These are phyloP conservation scores for Urostyla sp. DNA, from an alignment of 73 alveolate species.

Conservation along the genomic window DNA sequence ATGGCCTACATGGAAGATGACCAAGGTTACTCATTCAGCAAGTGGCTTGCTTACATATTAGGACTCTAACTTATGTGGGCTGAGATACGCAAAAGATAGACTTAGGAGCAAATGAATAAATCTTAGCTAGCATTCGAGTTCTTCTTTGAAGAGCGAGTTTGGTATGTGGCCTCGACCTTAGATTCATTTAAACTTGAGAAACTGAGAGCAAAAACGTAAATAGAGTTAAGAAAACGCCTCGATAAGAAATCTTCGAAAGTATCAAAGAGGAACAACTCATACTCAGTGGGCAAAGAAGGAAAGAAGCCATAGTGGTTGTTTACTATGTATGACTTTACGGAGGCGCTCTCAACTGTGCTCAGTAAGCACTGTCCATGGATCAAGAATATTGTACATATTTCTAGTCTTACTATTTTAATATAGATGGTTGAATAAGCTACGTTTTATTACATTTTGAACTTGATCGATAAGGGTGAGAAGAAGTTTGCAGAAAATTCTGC, in stretches of 20 bases:
- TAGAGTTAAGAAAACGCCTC: background rate
- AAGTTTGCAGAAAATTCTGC: background rate
- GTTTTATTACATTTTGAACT: slow-evolving; percentile 22
- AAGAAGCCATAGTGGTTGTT: background rate
- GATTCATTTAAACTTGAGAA: slow-evolving; percentile 1
- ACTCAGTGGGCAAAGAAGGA: slow-evolving; percentile 15
- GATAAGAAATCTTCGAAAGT: background rate
- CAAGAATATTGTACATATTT: background rate
- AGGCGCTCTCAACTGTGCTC: slow-evolving; percentile 11
- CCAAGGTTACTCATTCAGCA: slow-evolving; percentile 2
- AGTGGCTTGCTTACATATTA: slow-evolving; percentile 44
- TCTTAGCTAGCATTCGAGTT: slow-evolving; percentile 30
- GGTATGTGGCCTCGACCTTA: slow-evolving; percentile 3
- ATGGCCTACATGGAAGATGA: background rate
- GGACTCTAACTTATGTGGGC: slow-evolving; percentile 44
- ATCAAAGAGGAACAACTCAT: background rate
- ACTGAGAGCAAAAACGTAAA: slow-evolving; percentile 13
- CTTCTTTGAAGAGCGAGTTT: slow-evolving; percentile 20
- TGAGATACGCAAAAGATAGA: slow-evolving; percentile 39
- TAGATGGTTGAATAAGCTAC: slow-evolving; percentile 10
- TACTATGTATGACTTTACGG: slow-evolving; percentile 29
- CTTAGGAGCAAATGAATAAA: background rate
- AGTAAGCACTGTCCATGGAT: slow-evolving; percentile 31
- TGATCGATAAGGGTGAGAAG: background rate
- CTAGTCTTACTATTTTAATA: background rate